Percentiles rank a stretch among this genome's conserved stretches.
These are phyloP conservation scores for Lycium ferocissimum DNA, from an alignment of 257 asterid species.

Conservation along the genomic window DNA sequence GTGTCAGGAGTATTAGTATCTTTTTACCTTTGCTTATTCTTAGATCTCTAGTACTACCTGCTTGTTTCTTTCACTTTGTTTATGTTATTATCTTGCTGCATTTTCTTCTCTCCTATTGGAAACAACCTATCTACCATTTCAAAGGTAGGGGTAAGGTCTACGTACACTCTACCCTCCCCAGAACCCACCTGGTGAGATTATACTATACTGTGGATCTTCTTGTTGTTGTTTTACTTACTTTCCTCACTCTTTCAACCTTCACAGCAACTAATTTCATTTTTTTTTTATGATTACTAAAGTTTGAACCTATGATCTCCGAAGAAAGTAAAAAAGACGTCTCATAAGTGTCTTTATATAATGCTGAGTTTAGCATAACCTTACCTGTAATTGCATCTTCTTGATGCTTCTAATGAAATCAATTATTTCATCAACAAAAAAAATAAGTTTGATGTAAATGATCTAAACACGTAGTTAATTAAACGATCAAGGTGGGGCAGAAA, in stretches of 20 bases:
- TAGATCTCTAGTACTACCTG: too few species aligned
- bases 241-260: not conserved
- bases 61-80: too few species aligned
- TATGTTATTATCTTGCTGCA: too few species aligned
- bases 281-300: not conserved
- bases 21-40: too few species aligned
- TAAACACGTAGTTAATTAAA: not conserved
- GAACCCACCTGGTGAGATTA: too few species aligned
- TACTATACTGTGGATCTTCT: too few species aligned
- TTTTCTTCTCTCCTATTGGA: too few species aligned
- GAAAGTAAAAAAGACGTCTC: not conserved
- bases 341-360: not conserved
- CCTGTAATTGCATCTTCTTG: not conserved
- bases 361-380: slow-evolving; percentile 9
- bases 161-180: too few species aligned
- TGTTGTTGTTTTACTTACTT: not conserved
- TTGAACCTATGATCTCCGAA: not conserved
- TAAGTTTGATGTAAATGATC: not conserved
- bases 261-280: not conserved
- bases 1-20: too few species aligned
- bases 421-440: not conserved
- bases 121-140: too few species aligned
- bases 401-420: not conserved
- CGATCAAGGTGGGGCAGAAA: not conserved
- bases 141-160: too few species aligned